These are phyloP conservation scores for Hirsutella thompsonii DNA, from an alignment of 2,329 filamentous ascomycete species.

Conservation along the genomic window DNA sequence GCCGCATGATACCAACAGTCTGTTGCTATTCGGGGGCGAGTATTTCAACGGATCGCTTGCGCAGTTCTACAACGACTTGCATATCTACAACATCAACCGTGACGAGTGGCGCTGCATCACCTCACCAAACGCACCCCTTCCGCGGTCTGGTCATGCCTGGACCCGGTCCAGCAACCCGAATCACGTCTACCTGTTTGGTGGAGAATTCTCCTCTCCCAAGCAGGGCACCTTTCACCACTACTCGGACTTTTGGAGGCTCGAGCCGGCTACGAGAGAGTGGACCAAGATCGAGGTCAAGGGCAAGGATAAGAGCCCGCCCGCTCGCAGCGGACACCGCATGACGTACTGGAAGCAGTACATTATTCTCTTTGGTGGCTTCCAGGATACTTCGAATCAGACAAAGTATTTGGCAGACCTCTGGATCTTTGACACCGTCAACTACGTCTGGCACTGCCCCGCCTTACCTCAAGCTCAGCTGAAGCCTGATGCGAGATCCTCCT, in stretches of 20 bases:
- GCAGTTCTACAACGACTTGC: conserved; percentile 53
- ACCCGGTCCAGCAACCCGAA: conserved; percentile 76
- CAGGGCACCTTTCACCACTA: conserved; percentile 99
- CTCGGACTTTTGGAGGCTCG: conserved; percentile 93
- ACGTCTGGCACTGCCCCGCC: conserved; percentile 67
- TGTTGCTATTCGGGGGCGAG: conserved; percentile 89
- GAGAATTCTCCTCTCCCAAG: conserved; percentile 92
- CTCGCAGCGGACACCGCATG: conserved; percentile 88
- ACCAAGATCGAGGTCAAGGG: conserved; percentile 71
- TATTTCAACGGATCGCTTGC: conserved; percentile 89
- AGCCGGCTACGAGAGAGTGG: conserved; percentile 80
- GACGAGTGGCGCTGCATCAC: conserved; percentile 88
- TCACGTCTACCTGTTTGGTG: conserved; percentile 84
- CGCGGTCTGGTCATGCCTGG: conserved; percentile 89
- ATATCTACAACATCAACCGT: conserved; percentile 63
- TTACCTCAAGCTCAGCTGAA: conserved; percentile 70
- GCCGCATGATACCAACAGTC: conserved; percentile 73
- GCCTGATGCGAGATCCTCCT: conserved; percentile 82
- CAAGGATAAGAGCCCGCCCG: conserved; percentile 66
- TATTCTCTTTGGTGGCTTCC: conserved; percentile 89
- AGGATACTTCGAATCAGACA: conserved; percentile 90
- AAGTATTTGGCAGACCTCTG: conserved; percentile 90
- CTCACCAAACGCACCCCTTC: conserved; percentile 80
- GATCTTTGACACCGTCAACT: conserved; percentile 87
- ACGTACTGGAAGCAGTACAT: conserved; percentile 97